These are phyloP conservation scores for Breviolum minutum DNA, from an alignment of 73 alveolate genomes.

Conservation along the genomic window DNA sequence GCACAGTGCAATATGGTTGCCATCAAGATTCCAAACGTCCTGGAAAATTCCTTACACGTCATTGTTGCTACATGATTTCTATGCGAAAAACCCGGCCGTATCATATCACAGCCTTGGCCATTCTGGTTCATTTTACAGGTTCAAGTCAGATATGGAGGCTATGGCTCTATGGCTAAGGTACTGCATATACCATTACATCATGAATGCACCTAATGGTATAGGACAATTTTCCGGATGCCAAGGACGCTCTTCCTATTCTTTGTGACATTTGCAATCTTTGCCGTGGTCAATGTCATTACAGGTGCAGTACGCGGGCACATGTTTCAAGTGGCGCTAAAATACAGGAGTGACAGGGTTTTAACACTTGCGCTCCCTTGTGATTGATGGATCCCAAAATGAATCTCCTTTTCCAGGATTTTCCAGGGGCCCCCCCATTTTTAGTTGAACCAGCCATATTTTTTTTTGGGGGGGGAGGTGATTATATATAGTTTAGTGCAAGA, in stretches of 20 bases:
- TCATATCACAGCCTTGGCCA: no score
- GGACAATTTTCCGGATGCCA: neutral
- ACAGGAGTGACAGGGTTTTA: neutral
- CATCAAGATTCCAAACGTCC: no score
- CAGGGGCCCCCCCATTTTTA: neutral
- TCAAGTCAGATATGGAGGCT: neutral
- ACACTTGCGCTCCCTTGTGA: neutral
- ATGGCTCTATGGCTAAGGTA: neutral
- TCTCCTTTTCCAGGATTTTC: neutral
- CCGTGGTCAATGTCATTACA: slow-evolving; percentile 80
- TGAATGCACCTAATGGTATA: neutral
- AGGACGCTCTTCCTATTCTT: slow-evolving; percentile 57
- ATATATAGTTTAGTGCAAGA: neutral
- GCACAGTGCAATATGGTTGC: neutral
- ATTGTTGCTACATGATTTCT: no score
- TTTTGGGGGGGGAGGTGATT: neutral
- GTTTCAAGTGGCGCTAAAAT: no score
- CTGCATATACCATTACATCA: neutral
- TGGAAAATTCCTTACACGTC: no score
- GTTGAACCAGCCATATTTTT: neutral
- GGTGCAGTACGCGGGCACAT: neutral
- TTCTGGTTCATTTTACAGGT: no score
- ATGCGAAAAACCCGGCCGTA: no score
- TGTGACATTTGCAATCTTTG: slow-evolving; percentile 84
- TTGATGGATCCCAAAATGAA: neutral